These are phyloP conservation scores for Schizochytrium sp. DNA, from an alignment of 108 stramenopile genomes.

Conservation along the genomic window DNA sequence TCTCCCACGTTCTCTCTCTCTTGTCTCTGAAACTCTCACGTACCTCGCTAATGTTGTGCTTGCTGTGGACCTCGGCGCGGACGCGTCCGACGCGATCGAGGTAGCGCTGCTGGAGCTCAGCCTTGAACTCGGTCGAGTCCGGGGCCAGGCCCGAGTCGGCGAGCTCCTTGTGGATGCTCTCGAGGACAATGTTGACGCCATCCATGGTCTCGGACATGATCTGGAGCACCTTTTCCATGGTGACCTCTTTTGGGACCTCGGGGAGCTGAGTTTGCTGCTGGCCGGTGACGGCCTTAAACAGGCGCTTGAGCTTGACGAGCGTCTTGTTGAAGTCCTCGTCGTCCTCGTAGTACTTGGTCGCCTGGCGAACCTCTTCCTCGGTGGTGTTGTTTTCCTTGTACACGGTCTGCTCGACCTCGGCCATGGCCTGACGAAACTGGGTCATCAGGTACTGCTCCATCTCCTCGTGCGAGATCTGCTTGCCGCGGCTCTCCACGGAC, in stretches of 20 bases:
- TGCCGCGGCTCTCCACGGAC: not conserved
- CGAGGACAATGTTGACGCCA: not conserved
- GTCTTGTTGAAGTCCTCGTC: conserved; percentile 8
- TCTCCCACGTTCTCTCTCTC: too few species aligned
- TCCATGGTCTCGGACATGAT: conserved; percentile 6
- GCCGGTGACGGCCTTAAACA: conserved; percentile 14
- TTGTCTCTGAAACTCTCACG: not conserved
- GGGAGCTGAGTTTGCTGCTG: not conserved
- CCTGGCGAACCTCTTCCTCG: conserved; percentile 5
- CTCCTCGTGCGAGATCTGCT: not conserved
- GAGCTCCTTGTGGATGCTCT: conserved; percentile 5
- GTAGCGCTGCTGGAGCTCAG: not conserved
- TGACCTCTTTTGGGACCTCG: not conserved
- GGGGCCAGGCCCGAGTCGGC: not conserved
- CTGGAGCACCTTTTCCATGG: not conserved
- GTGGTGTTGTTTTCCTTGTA: conserved; percentile 18
- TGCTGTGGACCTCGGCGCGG: not conserved
- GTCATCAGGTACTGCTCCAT: conserved; percentile 14
- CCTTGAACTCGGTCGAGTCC: not conserved
- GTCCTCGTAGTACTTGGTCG: not conserved
- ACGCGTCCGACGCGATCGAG: not conserved
- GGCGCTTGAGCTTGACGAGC: not conserved
- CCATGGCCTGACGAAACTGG: not conserved
- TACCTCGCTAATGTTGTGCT: conserved; percentile 9
- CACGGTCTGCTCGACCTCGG: conserved; percentile 18